Percentiles rank a stretch among this genome's conserved stretches.
Evolutionary conservation across 371 early-diverging fungal species (phyloP).

Genomic region (Apophysomyces variabilis): DNA sequence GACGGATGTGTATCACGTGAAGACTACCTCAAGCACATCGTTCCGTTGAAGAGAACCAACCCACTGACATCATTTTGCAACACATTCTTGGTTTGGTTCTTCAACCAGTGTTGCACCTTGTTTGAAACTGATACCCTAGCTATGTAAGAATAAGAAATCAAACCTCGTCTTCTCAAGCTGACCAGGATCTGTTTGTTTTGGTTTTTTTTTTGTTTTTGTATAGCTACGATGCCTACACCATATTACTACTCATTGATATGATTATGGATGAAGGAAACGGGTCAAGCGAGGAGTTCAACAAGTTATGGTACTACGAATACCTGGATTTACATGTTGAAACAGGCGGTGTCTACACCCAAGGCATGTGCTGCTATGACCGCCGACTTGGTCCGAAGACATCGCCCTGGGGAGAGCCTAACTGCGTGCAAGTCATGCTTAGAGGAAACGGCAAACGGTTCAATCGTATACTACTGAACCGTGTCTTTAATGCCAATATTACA

Average conservation of each 20-base stretch:
- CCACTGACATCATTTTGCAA: slow-evolving; percentile 29
- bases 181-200: neutral
- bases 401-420: slow-evolving; percentile 27
- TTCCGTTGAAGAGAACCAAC: slow-evolving; percentile 17
- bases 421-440: slow-evolving; percentile 41
- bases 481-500: slow-evolving; percentile 21
- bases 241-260: slow-evolving; percentile 27
- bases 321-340: slow-evolving; percentile 53
- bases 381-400: slow-evolving; percentile 17
- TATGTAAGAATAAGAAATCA: slow-evolving; percentile 24
- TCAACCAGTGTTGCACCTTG: slow-evolving; percentile 14
- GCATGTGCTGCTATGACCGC: slow-evolving; percentile 53
- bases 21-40: slow-evolving; percentile 26
- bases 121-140: slow-evolving; percentile 19
- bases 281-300: slow-evolving; percentile 13
- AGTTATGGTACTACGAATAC: slow-evolving; percentile 34
- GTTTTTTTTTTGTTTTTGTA: neutral
- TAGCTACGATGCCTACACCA: slow-evolving; percentile 35
- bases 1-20: slow-evolving; percentile 21
- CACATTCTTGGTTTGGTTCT: slow-evolving; percentile 25
- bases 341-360: slow-evolving; percentile 47
- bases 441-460: slow-evolving; percentile 42
- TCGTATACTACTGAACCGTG: slow-evolving; percentile 19
- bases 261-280: slow-evolving; percentile 27
- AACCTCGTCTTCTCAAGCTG: slow-evolving; percentile 1